These are phyloP conservation scores for Leptographium procerum DNA, from an alignment of 2,329 filamentous ascomycete genomes.

Conservation along the genomic window DNA sequence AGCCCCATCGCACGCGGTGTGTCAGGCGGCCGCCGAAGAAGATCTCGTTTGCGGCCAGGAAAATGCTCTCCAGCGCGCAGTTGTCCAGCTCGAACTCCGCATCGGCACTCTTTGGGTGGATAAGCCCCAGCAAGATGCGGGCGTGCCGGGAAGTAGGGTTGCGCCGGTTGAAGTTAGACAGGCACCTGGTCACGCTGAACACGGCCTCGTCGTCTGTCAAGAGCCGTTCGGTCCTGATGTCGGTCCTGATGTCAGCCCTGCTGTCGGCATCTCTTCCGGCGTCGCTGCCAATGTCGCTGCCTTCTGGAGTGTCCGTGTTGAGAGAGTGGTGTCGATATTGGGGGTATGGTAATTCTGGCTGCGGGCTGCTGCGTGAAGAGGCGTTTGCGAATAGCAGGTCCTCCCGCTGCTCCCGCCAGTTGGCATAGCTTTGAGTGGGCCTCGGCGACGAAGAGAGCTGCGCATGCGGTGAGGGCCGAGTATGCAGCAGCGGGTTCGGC, in stretches of 20 bases:
- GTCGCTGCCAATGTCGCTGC: not conserved
- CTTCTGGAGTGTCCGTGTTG: not conserved
- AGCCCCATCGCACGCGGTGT: conserved; percentile 50
- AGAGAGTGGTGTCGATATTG: not conserved
- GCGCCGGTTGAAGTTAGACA: conserved; percentile 31
- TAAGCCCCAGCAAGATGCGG: conserved; percentile 46
- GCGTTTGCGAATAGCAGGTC: not conserved
- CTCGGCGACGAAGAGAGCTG: not conserved
- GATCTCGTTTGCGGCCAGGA: conserved; percentile 49
- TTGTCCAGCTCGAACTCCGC: conserved; percentile 45
- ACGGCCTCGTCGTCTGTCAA: conserved; percentile 37
- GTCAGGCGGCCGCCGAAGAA: conserved; percentile 48
- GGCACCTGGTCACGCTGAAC: conserved; percentile 34
- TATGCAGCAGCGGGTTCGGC: not conserved
- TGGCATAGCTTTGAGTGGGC: not conserved
- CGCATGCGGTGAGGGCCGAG: not conserved
- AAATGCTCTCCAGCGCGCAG: conserved; percentile 44
- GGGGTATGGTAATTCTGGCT: not conserved
- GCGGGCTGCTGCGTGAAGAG: not conserved
- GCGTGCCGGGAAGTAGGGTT: conserved; percentile 40
- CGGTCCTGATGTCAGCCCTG: too few relatives aligned
- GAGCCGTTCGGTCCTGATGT: conserved; percentile 17
- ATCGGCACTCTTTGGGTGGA: conserved; percentile 35
- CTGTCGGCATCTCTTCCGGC: not conserved
- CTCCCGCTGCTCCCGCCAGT: conserved; percentile 1